Evolutionary conservation across 139 green algal genomes (phyloP).

Genomic region (Micromonas commoda): DNA sequence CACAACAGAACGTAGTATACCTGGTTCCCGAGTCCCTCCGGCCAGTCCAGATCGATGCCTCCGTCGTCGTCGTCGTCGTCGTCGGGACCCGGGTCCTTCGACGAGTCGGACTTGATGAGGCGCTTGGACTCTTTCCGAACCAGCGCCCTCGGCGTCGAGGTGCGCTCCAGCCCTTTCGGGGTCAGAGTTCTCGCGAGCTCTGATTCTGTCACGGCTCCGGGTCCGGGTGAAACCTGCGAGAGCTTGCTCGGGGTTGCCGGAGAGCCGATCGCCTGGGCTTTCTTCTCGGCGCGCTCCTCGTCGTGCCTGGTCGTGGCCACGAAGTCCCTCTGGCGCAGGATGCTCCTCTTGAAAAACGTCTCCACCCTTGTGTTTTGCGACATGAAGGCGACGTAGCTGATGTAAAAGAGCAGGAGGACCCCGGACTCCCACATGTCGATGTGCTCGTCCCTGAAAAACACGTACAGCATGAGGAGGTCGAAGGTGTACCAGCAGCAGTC

Average conservation of each 20-base stretch:
- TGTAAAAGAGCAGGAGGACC: conserved; percentile 21
- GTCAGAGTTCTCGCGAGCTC: no score
- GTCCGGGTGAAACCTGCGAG: no score
- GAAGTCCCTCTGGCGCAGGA: not conserved
- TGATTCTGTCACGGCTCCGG: no score
- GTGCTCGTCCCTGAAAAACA: conserved; percentile 23
- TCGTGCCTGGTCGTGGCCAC: no score
- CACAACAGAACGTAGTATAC: not conserved
- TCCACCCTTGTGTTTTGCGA: conserved; percentile 21
- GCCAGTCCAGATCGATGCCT: not conserved
- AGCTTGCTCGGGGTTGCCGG: no score
- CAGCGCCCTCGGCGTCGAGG: no score
- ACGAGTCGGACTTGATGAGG: no score
- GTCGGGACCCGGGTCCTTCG: no score
- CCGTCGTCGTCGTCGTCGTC: conserved; percentile 12
- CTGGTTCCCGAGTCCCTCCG: not conserved
- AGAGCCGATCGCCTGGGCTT: no score
- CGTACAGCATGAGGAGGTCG: conserved; percentile 18
- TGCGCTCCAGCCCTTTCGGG: no score
- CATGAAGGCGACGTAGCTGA: conserved; percentile 27
- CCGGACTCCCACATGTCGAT: conserved; percentile 25
- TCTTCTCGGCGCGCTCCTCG: no score
- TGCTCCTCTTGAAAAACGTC: not conserved
- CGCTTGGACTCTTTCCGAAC: no score
- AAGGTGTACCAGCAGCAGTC: conserved; percentile 29